A percentile compares a stretch with the other conserved stretches of the same genome.
These are phyloP conservation scores for Phytophthora fragariae DNA, from an alignment of 352 stramenopile species.

Conservation along the genomic window DNA sequence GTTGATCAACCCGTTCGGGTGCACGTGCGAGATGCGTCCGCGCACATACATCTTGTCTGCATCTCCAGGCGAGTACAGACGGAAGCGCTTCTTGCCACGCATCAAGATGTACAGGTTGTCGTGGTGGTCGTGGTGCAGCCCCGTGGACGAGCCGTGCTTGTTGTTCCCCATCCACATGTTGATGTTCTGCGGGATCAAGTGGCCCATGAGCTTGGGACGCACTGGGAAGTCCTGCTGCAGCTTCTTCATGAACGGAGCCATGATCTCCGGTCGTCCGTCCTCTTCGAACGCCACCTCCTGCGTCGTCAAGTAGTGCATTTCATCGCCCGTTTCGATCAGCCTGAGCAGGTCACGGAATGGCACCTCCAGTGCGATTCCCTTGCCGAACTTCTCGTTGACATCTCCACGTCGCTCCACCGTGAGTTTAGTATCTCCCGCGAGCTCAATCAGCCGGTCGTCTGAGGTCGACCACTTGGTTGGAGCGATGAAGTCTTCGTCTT, in stretches of 20 bases:
- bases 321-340: constrained; percentile 71
- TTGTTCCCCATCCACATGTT: constrained; percentile 98
- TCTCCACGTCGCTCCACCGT: constrained; percentile 82
- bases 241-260: constrained; percentile 83
- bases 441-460: constrained; percentile 71
- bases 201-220: constrained; percentile 80
- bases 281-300: constrained; percentile 88
- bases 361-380: constrained; percentile 89
- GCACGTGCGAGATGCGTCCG: constrained; percentile 85
- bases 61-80: constrained; percentile 92
- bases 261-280: constrained; percentile 82
- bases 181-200: constrained; percentile 94
- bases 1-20: constrained; percentile 97
- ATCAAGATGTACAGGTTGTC: constrained; percentile 99
- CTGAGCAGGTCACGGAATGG: constrained; percentile 78
- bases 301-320: constrained; percentile 91
- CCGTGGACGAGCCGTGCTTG: constrained; percentile 82
- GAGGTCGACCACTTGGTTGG: constrained; percentile 69
- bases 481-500: constrained; percentile 59
- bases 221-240: constrained; percentile 88
- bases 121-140: constrained; percentile 99
- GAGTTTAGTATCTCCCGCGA: constrained; percentile 69
- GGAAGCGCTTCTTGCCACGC: constrained; percentile 94
- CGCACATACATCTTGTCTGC: constrained; percentile 93
- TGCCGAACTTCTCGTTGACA: constrained; percentile 81